phyloP scores from a whole-genome alignment of 2,329 filamentous ascomycete genomes.

The Pseudocercospora fuligena region DNA sequence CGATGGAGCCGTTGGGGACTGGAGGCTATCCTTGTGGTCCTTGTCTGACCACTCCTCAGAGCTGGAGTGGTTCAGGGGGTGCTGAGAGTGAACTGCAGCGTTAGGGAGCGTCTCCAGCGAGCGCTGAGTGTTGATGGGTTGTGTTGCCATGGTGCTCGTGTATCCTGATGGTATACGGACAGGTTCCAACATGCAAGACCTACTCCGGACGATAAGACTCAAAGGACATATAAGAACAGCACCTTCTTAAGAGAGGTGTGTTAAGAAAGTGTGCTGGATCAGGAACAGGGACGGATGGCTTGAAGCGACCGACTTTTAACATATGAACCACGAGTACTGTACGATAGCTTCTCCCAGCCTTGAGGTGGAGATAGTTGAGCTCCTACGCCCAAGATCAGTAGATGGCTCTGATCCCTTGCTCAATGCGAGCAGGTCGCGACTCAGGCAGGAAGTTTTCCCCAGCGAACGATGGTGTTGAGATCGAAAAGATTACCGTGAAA shows the following conservation, averaged over 20 bases:
- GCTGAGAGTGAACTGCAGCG: slow-evolving; percentile 12
- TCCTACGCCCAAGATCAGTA: neutral
- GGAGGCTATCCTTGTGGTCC: slow-evolving; percentile 20
- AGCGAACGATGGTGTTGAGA: slow-evolving; percentile 1
- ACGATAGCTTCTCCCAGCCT: slow-evolving; percentile 14
- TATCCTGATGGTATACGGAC: slow-evolving; percentile 18
- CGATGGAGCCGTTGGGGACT: slow-evolving; percentile 16
- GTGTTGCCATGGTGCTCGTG: slow-evolving; percentile 12
- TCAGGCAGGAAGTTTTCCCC: neutral
- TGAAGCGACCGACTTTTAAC: slow-evolving; percentile 21
- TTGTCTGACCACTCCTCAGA: slow-evolving; percentile 24
- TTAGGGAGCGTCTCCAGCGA: slow-evolving; percentile 19
- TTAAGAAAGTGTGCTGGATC: slow-evolving; percentile 9
- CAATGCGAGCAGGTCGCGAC: slow-evolving; percentile 6
- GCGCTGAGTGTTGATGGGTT: slow-evolving; percentile 13
- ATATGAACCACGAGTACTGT: slow-evolving; percentile 8
- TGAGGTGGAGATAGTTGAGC: slow-evolving; percentile 9
- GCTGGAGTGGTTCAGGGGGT: slow-evolving; percentile 21
- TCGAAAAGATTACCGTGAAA: slow-evolving; percentile 1
- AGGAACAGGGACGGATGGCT: slow-evolving; percentile 10
- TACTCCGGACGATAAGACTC: neutral
- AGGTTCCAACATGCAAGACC: slow-evolving; percentile 22
- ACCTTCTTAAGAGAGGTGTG: slow-evolving; percentile 1
- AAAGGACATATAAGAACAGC: slow-evolving; percentile 7
- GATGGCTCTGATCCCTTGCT: neutral